These are phyloP conservation scores for Mychonastes homosphaera DNA, from an alignment of 139 green algal genomes.

Conservation along the genomic window DNA sequence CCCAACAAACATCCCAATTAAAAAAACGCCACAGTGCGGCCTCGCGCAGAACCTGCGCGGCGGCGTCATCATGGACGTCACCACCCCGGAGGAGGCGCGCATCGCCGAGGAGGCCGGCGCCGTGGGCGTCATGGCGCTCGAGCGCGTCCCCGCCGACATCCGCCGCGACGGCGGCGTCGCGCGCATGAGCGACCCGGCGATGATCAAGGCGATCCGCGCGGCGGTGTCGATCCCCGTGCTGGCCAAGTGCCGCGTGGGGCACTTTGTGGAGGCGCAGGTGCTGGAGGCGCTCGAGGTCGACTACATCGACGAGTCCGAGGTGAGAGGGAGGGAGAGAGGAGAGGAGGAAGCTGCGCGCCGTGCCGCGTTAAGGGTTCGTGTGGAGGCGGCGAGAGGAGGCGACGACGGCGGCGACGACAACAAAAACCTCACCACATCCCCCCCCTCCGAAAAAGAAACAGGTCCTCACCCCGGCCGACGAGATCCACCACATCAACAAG, in stretches of 20 bases:
- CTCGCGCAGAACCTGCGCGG: slow-evolving; percentile 99
- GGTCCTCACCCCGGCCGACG: slow-evolving; percentile 96
- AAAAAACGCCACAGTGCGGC: slow-evolving; percentile 57
- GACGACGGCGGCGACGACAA: neutral
- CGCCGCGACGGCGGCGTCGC: slow-evolving; percentile 91
- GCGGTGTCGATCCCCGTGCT: slow-evolving; percentile 99
- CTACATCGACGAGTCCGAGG: slow-evolving; percentile 98
- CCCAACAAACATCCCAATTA: neutral
- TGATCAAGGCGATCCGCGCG: slow-evolving; percentile 94
- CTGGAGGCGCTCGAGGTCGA: slow-evolving; percentile 91
- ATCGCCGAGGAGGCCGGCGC: slow-evolving; percentile 98
- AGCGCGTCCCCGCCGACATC: slow-evolving; percentile 96
- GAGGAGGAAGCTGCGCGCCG: neutral
- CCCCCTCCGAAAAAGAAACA: slow-evolving; percentile 14
- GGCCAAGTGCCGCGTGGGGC: slow-evolving; percentile 97
- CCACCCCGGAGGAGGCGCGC: slow-evolving; percentile 90
- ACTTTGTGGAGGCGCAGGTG: slow-evolving; percentile 99
- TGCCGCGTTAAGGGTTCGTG: neutral
- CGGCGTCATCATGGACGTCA: slow-evolving; percentile 99
- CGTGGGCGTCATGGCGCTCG: slow-evolving; percentile 96
- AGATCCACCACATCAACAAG: slow-evolving; percentile 99
- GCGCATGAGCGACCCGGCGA: slow-evolving; percentile 89
- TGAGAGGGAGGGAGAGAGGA: slow-evolving; percentile 13
- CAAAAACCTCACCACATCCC: neutral
- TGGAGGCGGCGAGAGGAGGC: neutral